phyloP scores from a whole-genome alignment of 2,329 filamentous ascomycete species.

The Cladosporium colombiae region DNA sequence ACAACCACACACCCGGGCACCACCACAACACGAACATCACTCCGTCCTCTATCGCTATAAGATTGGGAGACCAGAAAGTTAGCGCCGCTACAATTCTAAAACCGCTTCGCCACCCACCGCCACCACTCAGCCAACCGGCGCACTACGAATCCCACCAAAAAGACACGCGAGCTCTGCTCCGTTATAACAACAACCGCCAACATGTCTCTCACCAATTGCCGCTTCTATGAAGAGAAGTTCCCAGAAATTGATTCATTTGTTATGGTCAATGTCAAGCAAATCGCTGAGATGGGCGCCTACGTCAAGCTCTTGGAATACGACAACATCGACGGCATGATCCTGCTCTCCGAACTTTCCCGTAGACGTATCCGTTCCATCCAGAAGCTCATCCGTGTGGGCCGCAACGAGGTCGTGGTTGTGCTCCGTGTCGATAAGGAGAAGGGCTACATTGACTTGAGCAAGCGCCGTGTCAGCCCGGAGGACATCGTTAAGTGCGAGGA shows the following conservation, averaged over 20 bases:
- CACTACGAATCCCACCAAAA: background rate
- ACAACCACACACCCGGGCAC: background rate
- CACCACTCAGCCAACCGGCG: background rate
- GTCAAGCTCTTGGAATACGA: conserved; percentile 99
- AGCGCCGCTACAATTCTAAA: background rate
- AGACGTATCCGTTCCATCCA: conserved; percentile 98
- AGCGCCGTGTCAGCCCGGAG: conserved; percentile 95
- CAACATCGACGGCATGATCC: conserved; percentile 99
- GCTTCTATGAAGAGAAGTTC: conserved; percentile 97
- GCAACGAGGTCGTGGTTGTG: conserved; percentile 98
- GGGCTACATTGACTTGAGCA: conserved; percentile 97
- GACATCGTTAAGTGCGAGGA: conserved; percentile 99
- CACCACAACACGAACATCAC: background rate
- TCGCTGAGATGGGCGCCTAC: conserved; percentile 99
- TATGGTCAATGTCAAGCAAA: conserved; percentile 99
- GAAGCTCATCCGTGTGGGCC: conserved; percentile 95
- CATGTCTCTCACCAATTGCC: conserved; percentile 95
- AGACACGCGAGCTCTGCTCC: conserved; percentile 13
- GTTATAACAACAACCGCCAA: conserved; percentile 46
- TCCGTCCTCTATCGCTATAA: background rate
- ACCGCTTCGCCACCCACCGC: background rate
- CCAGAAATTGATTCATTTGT: conserved; percentile 99
- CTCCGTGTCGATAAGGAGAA: conserved; percentile 99
- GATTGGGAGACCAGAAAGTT: background rate
- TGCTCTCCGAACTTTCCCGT: conserved; percentile 94